These are phyloP conservation scores for Termitomyces sp. DNA, from an alignment of 768 basidiomycete genomes.

Conservation along the genomic window DNA sequence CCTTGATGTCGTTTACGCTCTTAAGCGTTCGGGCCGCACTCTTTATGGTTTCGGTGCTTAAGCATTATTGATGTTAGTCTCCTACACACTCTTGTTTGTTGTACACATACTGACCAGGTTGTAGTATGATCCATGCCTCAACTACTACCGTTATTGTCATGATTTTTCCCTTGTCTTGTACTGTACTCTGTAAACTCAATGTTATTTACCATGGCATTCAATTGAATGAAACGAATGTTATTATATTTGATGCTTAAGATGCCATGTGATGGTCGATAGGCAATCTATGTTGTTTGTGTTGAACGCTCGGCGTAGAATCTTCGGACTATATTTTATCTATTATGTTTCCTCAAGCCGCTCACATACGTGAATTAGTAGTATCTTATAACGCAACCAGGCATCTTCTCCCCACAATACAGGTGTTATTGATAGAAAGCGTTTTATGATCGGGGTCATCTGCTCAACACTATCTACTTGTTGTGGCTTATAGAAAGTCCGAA, in stretches of 20 bases:
- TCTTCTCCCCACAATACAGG: too few relatives aligned
- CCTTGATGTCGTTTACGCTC: slow-evolving; percentile 76
- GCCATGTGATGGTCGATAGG: too few relatives aligned
- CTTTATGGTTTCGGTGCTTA: slow-evolving; percentile 78
- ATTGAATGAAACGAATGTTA: not conserved
- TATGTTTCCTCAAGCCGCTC: too few relatives aligned
- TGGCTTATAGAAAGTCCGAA: too few relatives aligned
- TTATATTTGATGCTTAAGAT: not conserved
- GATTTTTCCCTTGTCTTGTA: not conserved
- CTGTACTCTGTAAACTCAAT: not conserved
- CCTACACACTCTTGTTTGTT: not conserved
- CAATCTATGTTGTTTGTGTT: not conserved
- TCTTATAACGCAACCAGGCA: too few relatives aligned
- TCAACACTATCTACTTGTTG: too few relatives aligned
- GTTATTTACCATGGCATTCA: not conserved
- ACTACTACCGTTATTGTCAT: not conserved
- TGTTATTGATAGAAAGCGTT: too few relatives aligned
- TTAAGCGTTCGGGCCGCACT: slow-evolving; percentile 69
- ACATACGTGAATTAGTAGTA: too few relatives aligned
- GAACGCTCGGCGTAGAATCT: too few relatives aligned
- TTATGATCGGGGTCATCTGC: too few relatives aligned
- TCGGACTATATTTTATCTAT: too few relatives aligned
- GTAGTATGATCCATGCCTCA: not conserved
- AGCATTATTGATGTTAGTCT: not conserved
- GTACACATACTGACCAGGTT: not conserved